Evolutionary conservation across 2,329 filamentous ascomycete species (phyloP), one percentile per base, ranked within the genome.

Genomic region (Eurotiales sp.): DNA sequence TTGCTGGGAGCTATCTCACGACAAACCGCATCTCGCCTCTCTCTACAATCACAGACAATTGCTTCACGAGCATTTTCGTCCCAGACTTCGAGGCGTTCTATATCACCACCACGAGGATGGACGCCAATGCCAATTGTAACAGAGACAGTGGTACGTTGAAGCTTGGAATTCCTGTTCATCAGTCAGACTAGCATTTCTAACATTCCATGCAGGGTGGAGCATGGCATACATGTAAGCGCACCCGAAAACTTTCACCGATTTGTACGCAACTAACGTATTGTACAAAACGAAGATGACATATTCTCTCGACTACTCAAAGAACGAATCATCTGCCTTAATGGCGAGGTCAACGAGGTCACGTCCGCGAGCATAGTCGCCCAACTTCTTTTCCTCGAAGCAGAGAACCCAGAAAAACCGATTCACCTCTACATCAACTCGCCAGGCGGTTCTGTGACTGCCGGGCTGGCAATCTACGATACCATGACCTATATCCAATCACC

Each of bases 391-490:
- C 90, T 99, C 70, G 95, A 99, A 78, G 93, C 92, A 63, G 93
- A 99, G 66, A 90, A 89, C 64, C 91, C 92, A 3, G 84, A 95
- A 51, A 96, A 96, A 69, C 88, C 90, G 11, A 97, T 99, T 58
- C 93, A 88, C 47, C 88, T 99, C 69, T 99, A 99, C 72, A 99
- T 99, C 70, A 96, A 99, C 75, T 95, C 89, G 0, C 92, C 92
- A 0, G 93, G 93, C 45, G 93, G 93, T 51, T 92, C 88, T 37
- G 91, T 99, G 36, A 92, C 87, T 55, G 92, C 93, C 1, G 82
- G 70, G 39, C 75, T 86, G 54, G 91, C 93, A 22, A 97, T 99
- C 64, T 99, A 99, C 78, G 93, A 99, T 69, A 99, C 93, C 11
- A 97, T 99, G 92, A 85, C 87, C 61, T 99, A 99, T 71, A 97